Conservation (phyloP, 495 filamentous ascomycete species). For the Tuber aestivum region DNA sequence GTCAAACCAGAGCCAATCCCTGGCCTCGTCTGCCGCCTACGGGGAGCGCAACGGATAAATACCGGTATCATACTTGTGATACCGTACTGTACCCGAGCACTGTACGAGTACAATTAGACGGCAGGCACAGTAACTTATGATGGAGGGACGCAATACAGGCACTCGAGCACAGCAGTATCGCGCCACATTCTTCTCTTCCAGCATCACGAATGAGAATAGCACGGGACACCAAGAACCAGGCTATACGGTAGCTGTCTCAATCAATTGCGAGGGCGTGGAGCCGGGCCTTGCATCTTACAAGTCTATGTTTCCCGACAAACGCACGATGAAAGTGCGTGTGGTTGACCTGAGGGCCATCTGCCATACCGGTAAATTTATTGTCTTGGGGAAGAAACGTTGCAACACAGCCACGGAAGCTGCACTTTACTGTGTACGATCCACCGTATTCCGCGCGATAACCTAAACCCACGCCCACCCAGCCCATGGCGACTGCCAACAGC, state of each 20-base stretch:
- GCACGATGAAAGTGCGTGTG: neutral
- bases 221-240: neutral
- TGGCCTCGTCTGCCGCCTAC: neutral
- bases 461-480: neutral
- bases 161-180: neutral
- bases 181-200: neutral
- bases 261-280: neutral
- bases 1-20: neutral
- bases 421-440: neutral
- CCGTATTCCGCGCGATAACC: neutral
- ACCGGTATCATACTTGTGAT: neutral
- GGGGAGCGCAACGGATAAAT: neutral
- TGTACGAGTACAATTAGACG: neutral
- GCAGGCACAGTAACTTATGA: too few relatives aligned
- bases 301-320: neutral
- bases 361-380: too few relatives aligned
- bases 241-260: neutral
- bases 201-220: neutral
- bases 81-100: too few relatives aligned
- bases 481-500: neutral
- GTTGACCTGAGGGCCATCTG: neutral
- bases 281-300: neutral
- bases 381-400: neutral
- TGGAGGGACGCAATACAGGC: neutral
- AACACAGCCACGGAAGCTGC: neutral